These are phyloP conservation scores for Pseudogymnoascus sp. DNA, from an alignment of 2,329 filamentous ascomycete genomes.

Conservation along the genomic window DNA sequence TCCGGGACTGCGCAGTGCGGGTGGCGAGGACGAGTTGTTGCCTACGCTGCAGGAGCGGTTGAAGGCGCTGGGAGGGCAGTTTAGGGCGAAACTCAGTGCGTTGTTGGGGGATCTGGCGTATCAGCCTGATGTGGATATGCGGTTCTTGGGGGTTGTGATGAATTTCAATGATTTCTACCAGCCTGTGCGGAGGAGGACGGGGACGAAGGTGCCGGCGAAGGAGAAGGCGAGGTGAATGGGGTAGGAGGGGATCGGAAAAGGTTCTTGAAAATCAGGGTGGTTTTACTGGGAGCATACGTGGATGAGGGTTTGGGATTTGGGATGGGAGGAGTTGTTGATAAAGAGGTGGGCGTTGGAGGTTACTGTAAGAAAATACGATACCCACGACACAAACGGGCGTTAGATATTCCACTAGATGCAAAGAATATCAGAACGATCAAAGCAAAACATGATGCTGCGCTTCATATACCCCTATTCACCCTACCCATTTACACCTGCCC, in stretches of 20 bases:
- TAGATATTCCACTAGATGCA: slow-evolving; percentile 2
- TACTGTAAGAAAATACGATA: slow-evolving; percentile 1
- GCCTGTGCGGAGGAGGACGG: slow-evolving; percentile 51
- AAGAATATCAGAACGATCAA: slow-evolving; percentile 4
- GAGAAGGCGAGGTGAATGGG: neutral
- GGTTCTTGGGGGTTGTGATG: slow-evolving; percentile 93
- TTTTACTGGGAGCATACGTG: neutral
- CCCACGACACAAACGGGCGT: neutral
- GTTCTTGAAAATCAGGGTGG: neutral
- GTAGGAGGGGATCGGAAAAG: neutral
- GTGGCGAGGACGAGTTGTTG: slow-evolving; percentile 55
- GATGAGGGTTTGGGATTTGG: slow-evolving; percentile 3
- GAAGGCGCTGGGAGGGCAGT: slow-evolving; percentile 62
- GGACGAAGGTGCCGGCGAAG: neutral
- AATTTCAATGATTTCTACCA: slow-evolving; percentile 98
- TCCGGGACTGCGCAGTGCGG: slow-evolving; percentile 19
- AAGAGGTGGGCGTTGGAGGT: neutral
- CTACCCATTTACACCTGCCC: neutral
- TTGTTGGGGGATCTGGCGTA: slow-evolving; percentile 84
- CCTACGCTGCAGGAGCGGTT: slow-evolving; percentile 68
- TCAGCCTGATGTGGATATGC: slow-evolving; percentile 89
- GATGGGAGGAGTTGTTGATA: neutral
- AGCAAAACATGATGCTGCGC: neutral
- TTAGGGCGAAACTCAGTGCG: slow-evolving; percentile 67
- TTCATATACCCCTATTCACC: neutral